These are phyloP conservation scores for Sambucus nigra DNA, from an alignment of 129 eudicot species.

Conservation along the genomic window DNA sequence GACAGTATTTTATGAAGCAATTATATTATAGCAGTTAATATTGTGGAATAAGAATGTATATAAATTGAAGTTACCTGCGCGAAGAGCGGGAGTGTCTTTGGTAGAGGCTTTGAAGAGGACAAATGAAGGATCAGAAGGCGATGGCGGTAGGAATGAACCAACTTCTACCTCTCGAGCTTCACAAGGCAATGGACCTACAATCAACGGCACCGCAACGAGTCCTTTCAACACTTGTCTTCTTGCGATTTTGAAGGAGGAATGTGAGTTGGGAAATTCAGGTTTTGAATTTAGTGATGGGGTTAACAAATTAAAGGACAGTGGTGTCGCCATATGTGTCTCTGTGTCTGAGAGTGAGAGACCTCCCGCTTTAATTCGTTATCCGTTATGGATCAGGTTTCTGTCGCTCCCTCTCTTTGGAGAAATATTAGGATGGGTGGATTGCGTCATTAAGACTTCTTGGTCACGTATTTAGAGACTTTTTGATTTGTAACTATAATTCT, in stretches of 20 bases:
- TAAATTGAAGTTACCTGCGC: conserved; percentile 54
- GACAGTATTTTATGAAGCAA: too few relatives aligned
- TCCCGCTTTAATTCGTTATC: conserved; percentile 24
- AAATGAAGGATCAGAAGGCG: conserved; percentile 48
- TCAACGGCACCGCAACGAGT: conserved; percentile 17
- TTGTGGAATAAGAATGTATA: too few relatives aligned
- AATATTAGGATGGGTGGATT: too few relatives aligned
- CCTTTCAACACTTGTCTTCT: conserved; percentile 58
- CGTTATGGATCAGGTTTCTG: conserved; percentile 39
- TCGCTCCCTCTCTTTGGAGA: too few relatives aligned
- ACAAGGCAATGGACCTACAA: conserved; percentile 24
- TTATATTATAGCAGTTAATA: too few relatives aligned
- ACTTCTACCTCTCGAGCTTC: conserved; percentile 65
- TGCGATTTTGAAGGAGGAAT: conserved; percentile 10
- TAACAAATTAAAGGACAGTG: conserved; percentile 28
- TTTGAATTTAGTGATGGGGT: conserved; percentile 33
- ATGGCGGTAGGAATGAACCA: conserved; percentile 63
- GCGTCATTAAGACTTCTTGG: too few relatives aligned
- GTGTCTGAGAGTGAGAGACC: not conserved
- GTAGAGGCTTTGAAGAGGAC: conserved; percentile 72
- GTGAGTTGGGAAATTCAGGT: conserved; percentile 10
- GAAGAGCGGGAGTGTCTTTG: conserved; percentile 97
- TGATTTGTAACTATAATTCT: too few relatives aligned
- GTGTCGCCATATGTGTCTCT: conserved; percentile 34
- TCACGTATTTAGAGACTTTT: too few relatives aligned